These are phyloP conservation scores for Neurospora sp. DNA, from an alignment of 495 filamentous ascomycete species.

Conservation along the genomic window DNA sequence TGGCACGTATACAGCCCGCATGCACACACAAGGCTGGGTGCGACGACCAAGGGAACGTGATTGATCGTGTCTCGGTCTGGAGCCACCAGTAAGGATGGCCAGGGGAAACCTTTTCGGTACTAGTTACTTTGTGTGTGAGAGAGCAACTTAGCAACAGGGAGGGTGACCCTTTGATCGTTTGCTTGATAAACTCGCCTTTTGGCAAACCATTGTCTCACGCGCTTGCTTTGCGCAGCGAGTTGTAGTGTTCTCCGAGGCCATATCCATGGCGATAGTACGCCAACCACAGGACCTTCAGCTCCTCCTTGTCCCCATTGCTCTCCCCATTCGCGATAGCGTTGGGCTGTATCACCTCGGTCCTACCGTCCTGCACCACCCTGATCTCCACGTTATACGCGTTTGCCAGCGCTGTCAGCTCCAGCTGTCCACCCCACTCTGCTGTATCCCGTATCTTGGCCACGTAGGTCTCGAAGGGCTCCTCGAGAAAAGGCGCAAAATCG, in stretches of 20 bases:
- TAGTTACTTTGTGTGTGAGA: not conserved
- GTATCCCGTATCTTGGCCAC: constrained; percentile 71
- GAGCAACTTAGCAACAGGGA: not conserved
- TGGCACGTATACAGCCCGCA: constrained; percentile 55
- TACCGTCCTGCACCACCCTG: constrained; percentile 76
- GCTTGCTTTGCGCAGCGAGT: constrained; percentile 55
- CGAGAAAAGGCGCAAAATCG: constrained; percentile 57
- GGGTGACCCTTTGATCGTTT: not conserved
- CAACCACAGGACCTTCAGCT: constrained; percentile 59
- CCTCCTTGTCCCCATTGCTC: constrained; percentile 12
- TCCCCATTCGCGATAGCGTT: constrained; percentile 19
- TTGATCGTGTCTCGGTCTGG: constrained; percentile 52
- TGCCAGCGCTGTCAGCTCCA: constrained; percentile 80
- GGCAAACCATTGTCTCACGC: constrained; percentile 13
- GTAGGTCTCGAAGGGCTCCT: constrained; percentile 69
- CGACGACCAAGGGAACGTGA: constrained; percentile 40
- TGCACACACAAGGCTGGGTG: constrained; percentile 53
- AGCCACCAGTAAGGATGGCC: constrained; percentile 2
- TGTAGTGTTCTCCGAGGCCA: constrained; percentile 94
- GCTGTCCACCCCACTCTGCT: constrained; percentile 92
- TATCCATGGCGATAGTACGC: constrained; percentile 91
- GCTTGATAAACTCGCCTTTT: not conserved
- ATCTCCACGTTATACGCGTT: constrained; percentile 74
- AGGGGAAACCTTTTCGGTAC: not conserved
- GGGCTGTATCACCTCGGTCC: constrained; percentile 63